Base-by-base conservation (phyloP, 306 rosid genomes). In the Pyrus bretschneideri region DNA sequence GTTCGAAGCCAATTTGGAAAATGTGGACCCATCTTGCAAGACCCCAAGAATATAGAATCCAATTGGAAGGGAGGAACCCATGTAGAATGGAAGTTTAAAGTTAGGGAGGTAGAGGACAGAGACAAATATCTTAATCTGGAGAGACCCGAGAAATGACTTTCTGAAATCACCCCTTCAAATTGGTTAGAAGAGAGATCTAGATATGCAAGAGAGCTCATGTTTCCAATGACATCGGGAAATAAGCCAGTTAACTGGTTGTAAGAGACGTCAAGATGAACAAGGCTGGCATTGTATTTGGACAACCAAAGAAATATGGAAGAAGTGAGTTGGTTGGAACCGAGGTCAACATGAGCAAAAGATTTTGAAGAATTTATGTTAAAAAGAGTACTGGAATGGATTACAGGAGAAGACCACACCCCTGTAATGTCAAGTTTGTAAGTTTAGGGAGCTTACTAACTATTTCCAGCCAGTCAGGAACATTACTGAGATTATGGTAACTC, bases 91-190 rank as follows among this genome's bases (percentile, higher is more conserved):
- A 42, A 9, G 45, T 42, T 42, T 42, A 42, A 9, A 9, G 45
- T 42, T 42, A 42, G 45, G 0, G 59, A 68, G 75, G 68, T 67
- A 17, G 1, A 18, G 31, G 75, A 59, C 10, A 72, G 2, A 3
- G 0, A 0, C 15, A 81, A 59, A 1, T 0, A 0, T 0, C 0
- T 0, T 49, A 81, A 35, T 1, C 49, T 19, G 31, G 67, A 55
- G 30, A 81, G 71, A 0, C 77, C 21, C 6, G 67, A 30, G 13
- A 81, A 27, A 6, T 42, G 45, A 10, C 12, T 9, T 31, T 17
- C 10, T 0, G 82, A 77, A 3, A 65, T 9, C 54, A 21, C 19
- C 3, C 31, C 13, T n/a, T 67, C 21, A 31, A 66, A 52, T 31
- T 12, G 19, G 14, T 74, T 80, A 1, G 3, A 0, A 11, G 13